Evolutionary conservation across 2,329 filamentous ascomycete species (phyloP).

Genomic region (Acrodontium crateriforme): DNA sequence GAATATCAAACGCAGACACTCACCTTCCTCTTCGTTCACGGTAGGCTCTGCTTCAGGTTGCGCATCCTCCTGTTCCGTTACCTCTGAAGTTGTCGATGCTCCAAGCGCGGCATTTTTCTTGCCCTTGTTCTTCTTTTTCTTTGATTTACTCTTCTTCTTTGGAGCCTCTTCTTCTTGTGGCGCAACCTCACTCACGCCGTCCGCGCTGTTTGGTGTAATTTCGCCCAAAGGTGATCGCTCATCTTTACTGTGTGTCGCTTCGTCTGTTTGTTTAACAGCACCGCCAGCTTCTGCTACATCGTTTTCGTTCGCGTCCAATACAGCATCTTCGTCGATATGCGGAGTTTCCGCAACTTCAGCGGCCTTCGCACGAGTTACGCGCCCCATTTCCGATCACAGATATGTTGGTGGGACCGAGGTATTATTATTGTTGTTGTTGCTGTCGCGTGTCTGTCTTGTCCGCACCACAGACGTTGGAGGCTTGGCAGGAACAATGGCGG

Average conservation of each 20-base stretch:
- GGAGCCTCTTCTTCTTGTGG: conserved; percentile 10
- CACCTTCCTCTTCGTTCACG: no score
- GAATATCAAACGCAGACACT: no score
- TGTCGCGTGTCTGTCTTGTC: no score
- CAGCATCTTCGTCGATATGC: conserved; percentile 22
- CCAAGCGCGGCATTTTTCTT: conserved; percentile 14
- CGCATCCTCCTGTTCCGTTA: no score
- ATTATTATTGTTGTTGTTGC: no score
- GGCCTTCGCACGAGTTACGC: conserved; percentile 30
- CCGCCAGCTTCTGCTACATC: no score
- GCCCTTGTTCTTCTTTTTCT: conserved; percentile 21
- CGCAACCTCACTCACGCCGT: conserved; percentile 12
- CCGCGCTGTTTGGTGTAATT: conserved; percentile 24
- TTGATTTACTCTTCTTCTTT: conserved; percentile 16
- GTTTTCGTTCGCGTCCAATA: conserved; percentile 18
- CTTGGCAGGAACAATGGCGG: no score
- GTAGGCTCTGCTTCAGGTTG: no score
- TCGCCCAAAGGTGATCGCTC: conserved; percentile 27
- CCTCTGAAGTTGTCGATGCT: conserved; percentile 8
- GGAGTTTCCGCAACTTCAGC: conserved; percentile 25
- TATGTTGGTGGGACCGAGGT: no score
- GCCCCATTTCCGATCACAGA: no score
- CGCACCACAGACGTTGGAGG: no score
- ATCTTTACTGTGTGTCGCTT: conserved; percentile 3
- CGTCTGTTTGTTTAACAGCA: neutral